A percentile compares a stretch with the other conserved stretches of the same genome.
Conservation (phyloP, 129 eudicot species). For the Mikania micrantha region DNA sequence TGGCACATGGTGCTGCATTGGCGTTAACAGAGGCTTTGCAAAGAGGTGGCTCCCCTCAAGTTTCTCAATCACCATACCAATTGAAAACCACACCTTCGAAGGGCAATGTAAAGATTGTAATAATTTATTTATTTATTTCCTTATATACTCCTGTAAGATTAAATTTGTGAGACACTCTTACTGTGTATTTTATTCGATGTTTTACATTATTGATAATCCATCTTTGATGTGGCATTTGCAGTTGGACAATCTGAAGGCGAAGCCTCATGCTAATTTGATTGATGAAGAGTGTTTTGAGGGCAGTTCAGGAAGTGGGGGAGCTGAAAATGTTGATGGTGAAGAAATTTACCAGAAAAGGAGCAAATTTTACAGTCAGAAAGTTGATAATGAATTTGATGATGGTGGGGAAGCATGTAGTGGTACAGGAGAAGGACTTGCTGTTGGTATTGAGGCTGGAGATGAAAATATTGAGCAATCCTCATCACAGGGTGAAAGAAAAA, state of each 20-base stretch:
- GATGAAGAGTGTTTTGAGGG: conserved; percentile 48
- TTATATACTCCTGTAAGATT: not conserved
- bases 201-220: no score
- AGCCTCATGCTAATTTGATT: conserved; percentile 29
- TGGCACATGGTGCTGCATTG: conserved; percentile 40
- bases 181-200: no score
- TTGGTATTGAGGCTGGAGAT: conserved; percentile 24
- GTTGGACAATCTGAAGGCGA: conserved; percentile 16
- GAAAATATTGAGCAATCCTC: conserved; percentile 26
- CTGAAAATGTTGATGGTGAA: conserved; percentile 23
- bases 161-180: not conserved
- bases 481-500: conserved; percentile 43
- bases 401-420: conserved; percentile 41
- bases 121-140: not conserved
- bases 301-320: conserved; percentile 40
- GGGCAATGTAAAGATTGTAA: conserved; percentile 34
- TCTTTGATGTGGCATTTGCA: conserved; percentile 13
- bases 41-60: conserved; percentile 43
- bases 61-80: conserved; percentile 32
- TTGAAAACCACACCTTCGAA: conserved; percentile 28
- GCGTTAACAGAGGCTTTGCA: conserved; percentile 49
- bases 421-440: conserved; percentile 37
- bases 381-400: conserved; percentile 38
- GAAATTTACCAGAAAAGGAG: conserved; percentile 37
- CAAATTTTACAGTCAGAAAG: conserved; percentile 31